Evolutionary conservation across 1,284 basidiomycete genomes (phyloP).

Genomic region (Sphaerobolus stellatus): DNA sequence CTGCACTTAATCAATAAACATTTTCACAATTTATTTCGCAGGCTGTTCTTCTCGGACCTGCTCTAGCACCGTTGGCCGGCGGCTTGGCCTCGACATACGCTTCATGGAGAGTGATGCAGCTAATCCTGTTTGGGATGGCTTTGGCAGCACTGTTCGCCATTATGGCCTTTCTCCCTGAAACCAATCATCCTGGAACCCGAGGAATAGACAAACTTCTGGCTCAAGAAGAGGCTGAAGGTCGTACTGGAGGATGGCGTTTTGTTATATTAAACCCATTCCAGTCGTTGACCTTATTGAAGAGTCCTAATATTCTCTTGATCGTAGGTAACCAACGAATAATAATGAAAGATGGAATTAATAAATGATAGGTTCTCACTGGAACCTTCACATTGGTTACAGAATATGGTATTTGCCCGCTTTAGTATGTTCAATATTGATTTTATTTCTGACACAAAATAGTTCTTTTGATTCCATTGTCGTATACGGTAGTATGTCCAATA

Average conservation of each 20-base stretch:
- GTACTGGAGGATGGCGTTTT: constrained; percentile 33
- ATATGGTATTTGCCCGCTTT: background rate
- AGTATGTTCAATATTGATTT: no score
- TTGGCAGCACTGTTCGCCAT: background rate
- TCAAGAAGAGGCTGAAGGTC: background rate
- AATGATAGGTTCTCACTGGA: background rate
- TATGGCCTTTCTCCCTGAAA: constrained; percentile 61
- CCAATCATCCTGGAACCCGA: constrained; percentile 53
- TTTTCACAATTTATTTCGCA: background rate
- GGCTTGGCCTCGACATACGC: constrained; percentile 51
- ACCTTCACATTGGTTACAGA: background rate
- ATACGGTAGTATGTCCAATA: constrained; percentile 38
- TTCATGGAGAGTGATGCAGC: constrained; percentile 61
- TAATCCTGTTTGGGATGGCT: background rate
- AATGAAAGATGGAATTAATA: no score
- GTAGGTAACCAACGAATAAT: background rate
- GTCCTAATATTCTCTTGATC: background rate
- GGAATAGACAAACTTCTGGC: constrained; percentile 40
- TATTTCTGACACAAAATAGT: no score
- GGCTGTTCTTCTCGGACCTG: constrained; percentile 25
- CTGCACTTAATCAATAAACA: background rate
- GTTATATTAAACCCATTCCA: constrained; percentile 56
- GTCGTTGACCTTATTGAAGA: background rate
- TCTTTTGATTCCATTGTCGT: constrained; percentile 36
- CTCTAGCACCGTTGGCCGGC: constrained; percentile 35